Evolutionary conservation across 208 protist genomes (phyloP).

Genomic region (Borovskyia barvae): DNA sequence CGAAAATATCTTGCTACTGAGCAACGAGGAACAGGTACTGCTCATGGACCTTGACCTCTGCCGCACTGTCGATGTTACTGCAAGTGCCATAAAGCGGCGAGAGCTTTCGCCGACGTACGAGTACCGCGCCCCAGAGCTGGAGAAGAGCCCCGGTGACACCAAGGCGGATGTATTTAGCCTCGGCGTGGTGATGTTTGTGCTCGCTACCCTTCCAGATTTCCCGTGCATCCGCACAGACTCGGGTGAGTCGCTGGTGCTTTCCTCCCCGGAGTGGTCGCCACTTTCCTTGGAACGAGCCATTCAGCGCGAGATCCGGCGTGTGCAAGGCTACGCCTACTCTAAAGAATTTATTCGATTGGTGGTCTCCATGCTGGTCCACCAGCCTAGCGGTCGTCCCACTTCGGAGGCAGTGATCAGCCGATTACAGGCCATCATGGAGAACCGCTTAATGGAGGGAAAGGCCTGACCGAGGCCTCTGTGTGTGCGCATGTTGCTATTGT

Average conservation of each 20-base stretch:
- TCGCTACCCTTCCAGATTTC: constrained; percentile 78
- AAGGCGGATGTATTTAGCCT: constrained; percentile 89
- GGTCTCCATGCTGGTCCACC: constrained; percentile 62
- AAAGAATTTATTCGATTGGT: constrained; percentile 58
- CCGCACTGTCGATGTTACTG: constrained; percentile 43
- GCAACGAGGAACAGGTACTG: constrained; percentile 79
- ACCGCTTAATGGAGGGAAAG: constrained; percentile 28
- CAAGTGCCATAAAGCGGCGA: constrained; percentile 38
- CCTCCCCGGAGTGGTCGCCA: constrained; percentile 49
- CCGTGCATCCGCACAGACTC: constrained; percentile 48
- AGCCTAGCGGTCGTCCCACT: constrained; percentile 44
- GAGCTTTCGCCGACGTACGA: constrained; percentile 63
- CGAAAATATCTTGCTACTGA: constrained; percentile 84
- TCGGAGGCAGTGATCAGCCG: constrained; percentile 37
- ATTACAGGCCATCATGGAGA: constrained; percentile 62
- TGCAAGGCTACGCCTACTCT: constrained; percentile 49
- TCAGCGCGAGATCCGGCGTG: constrained; percentile 30
- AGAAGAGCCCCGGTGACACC: constrained; percentile 37
- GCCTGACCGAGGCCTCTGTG: neutral
- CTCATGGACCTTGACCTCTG: constrained; percentile 89
- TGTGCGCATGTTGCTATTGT: neutral
- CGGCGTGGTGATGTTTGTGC: constrained; percentile 75
- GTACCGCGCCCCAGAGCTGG: constrained; percentile 74
- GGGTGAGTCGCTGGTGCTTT: constrained; percentile 52
- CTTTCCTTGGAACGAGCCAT: constrained; percentile 45